Evolutionary conservation across 768 basidiomycete genomes (phyloP).

Genomic region (Termitomyces sp.): DNA sequence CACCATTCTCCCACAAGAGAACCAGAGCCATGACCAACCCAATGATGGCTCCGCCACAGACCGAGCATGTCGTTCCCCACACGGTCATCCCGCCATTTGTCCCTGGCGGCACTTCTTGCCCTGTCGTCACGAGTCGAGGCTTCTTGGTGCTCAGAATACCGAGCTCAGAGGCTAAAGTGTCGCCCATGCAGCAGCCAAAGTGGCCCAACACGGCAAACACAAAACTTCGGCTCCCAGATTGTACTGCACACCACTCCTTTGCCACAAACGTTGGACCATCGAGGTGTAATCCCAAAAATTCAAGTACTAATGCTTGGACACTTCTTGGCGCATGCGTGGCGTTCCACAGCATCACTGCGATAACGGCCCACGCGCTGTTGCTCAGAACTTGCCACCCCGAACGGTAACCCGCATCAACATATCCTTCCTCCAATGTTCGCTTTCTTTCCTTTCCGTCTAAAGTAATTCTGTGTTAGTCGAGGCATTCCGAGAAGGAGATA

Average conservation of each 20-base stretch:
- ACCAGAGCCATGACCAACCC: slow-evolving; percentile 55
- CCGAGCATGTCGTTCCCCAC: slow-evolving; percentile 69
- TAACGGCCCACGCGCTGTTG: slow-evolving; percentile 65
- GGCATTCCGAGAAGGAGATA: neutral
- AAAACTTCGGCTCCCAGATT: slow-evolving; percentile 51
- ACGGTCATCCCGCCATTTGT: slow-evolving; percentile 87
- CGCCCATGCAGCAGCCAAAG: slow-evolving; percentile 85
- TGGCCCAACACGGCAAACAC: slow-evolving; percentile 73
- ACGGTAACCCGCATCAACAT: slow-evolving; percentile 68
- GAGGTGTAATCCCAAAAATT: slow-evolving; percentile 19
- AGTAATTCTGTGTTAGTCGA: neutral
- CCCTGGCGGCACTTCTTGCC: slow-evolving; percentile 72
- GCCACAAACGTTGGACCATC: slow-evolving; percentile 29
- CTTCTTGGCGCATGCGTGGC: slow-evolving; percentile 43
- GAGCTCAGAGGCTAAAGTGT: slow-evolving; percentile 90
- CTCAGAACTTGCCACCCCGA: slow-evolving; percentile 77
- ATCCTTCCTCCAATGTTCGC: slow-evolving; percentile 71
- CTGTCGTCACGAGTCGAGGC: slow-evolving; percentile 77
- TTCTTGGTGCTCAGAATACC: slow-evolving; percentile 73
- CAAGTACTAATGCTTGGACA: slow-evolving; percentile 28
- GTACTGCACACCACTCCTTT: slow-evolving; percentile 59
- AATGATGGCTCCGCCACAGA: slow-evolving; percentile 68
- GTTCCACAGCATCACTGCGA: slow-evolving; percentile 63
- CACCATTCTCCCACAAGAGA: slow-evolving; percentile 57
- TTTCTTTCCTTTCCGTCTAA: slow-evolving; percentile 74